Percentiles rank a stretch among this genome's conserved stretches.
These are phyloP conservation scores for Astrocystis sublimbata DNA, from an alignment of 495 filamentous ascomycete genomes.

Conservation along the genomic window DNA sequence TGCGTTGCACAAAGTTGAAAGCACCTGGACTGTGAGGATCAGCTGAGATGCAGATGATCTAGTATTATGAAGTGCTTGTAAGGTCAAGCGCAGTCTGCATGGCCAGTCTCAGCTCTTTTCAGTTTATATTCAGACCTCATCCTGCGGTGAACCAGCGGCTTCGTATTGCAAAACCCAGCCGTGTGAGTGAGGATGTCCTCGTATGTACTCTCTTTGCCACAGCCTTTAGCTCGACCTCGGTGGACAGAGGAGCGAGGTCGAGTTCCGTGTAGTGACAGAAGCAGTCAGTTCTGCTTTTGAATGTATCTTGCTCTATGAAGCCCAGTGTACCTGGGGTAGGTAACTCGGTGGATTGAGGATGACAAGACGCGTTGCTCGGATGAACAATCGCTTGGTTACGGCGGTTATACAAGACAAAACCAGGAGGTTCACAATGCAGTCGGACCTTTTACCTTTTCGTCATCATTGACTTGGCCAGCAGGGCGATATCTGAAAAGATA, in stretches of 20 bases:
- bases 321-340: conserved; percentile 19
- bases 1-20: conserved; percentile 7
- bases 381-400: conserved; percentile 25
- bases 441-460: conserved; percentile 66
- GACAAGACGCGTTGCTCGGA: conserved; percentile 23
- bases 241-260: conserved; percentile 32
- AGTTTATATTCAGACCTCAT: conserved; percentile 48
- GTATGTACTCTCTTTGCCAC: conserved; percentile 37
- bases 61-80: not conserved
- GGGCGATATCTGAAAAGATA: not conserved
- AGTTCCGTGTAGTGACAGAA: conserved; percentile 37
- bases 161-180: conserved; percentile 24
- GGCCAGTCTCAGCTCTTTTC: conserved; percentile 58
- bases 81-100: conserved; percentile 6
- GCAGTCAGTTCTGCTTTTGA: conserved; percentile 22
- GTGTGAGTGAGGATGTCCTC: conserved; percentile 12
- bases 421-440: conserved; percentile 49
- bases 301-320: conserved; percentile 30
- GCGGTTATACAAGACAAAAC: conserved; percentile 31
- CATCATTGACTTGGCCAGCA: conserved; percentile 52
- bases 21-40: conserved; percentile 2
- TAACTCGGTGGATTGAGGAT: conserved; percentile 18
- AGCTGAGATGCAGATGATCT: not conserved
- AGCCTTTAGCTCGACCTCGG: conserved; percentile 48
- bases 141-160: conserved; percentile 43